Base-by-base conservation (phyloP, 306 rosid genomes). In the Cicer bijugum region DNA sequence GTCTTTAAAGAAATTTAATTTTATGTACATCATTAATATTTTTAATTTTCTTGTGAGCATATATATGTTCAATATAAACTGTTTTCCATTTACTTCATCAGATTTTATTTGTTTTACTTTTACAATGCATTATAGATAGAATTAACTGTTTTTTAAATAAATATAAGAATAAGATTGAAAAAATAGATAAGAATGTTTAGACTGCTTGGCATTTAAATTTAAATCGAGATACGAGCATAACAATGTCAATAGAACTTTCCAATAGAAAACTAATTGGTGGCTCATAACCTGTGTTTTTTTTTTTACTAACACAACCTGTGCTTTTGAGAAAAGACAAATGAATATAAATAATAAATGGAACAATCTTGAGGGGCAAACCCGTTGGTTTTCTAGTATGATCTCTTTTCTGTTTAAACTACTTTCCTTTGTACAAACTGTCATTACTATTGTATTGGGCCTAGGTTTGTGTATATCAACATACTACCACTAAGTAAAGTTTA, bases 21-120 rank as follows among this genome's bases (percentile, higher is more conserved):
- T 23, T 39, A 23, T 50, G 56, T 28, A 11, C 9, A 55, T 65
- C 28, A 51, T 74, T 53, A 47, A 63, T 35, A 46, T 46, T 33
- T 16, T 47, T 14, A 10, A 6, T 68, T 61, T 40, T 40, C 11
- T 2, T 68, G 15, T 70, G 66, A 2, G n/a, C 56, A n/a, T 56
- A 48, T 67, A 47, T n/a, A 28, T 28, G 39, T 5, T 67, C 15
- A 67, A 10, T 23, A 37, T 52, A 0, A 17, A 35, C 15, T 8
- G 53, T 38, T 48, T n/a, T 6, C 3, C 4, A 16, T 56, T 46
- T 39, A 12, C 59, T 50, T 68, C 42, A 42, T 38, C 3, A 39
- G 10, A 53, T 15, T 75, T 75, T 42, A 19, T 65, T 48, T 75
- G 40, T 56, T 79, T 44, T 72, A 51, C 45, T 56, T 79, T 44